Base-by-base conservation (phyloP, 2,329 filamentous ascomycete species). In the Chaetomiaceae sp. region DNA sequence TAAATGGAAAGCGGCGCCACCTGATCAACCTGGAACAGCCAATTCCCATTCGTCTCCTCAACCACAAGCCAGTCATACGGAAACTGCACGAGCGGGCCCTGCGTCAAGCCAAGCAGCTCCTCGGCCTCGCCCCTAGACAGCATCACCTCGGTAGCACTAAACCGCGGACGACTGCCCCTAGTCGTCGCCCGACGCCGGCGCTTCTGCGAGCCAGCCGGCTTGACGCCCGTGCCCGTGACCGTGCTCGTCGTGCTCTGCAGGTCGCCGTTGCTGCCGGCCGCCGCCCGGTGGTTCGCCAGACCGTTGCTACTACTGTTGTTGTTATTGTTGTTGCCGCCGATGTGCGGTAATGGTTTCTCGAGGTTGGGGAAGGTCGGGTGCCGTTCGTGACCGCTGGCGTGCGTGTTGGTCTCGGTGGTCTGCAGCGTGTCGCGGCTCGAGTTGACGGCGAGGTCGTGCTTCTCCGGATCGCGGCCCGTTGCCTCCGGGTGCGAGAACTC, bases 1-100 rank as follows among this genome's bases (percentile, higher is more conserved):
- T 98, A 98, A 60, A 98, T 97, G 69, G 96, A 89, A 68, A 98
- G 74, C 47, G 93, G 93, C 58, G 93, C 94, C 63, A 98, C 84
- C 65, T 94, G 85, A 65, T 98, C 93, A 46, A 97, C 88, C 62
- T 91, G 88, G 68, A 95, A 97, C 52, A 96, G 78, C 93, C 93
- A 98, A 62, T 96, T 95, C 47, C 89, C 88, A 55, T 88, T 90
- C 60, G 83, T 81, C 71, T 97, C 93, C 68, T 97, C 93, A 46
- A 84, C 86, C 58, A 86, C 79, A 44, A 95, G 78, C 89, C 94
- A 98, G 60, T 98, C 88, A 66, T 97, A 95, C 6, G 93, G 93
- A 73, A 94, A 98, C 53, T 88, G 72, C 20, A 98, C 90, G 42
- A 98, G 66, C 62, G 90, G 83, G 1, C 93, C 93, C 65, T 97